A percentile compares a stretch with the other conserved stretches of the same genome.
These are phyloP conservation scores for Adansonia gregorii DNA, from an alignment of 441 rosid genomes.

Conservation along the genomic window DNA sequence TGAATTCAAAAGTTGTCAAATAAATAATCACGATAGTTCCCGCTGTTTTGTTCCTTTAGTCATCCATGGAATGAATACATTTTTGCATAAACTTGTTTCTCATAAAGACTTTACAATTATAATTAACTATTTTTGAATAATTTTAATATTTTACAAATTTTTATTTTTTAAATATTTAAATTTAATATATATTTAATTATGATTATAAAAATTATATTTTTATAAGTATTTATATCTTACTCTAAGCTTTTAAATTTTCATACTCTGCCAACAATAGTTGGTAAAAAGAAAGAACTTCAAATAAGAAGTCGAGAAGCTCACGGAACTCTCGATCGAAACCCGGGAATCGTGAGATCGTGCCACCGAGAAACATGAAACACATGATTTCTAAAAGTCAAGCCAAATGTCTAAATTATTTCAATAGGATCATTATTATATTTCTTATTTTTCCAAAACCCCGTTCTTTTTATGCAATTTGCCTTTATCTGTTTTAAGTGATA, in stretches of 20 bases:
- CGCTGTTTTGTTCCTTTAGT: neutral
- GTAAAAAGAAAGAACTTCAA: neutral
- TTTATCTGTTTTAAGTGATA: too few relatives aligned
- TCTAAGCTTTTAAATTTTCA: too few relatives aligned
- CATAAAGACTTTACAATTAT: neutral
- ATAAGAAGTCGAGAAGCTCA: neutral
- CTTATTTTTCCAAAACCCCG: too few relatives aligned
- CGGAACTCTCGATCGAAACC: neutral
- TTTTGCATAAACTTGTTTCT: neutral
- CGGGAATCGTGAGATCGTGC: neutral
- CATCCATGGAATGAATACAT: neutral
- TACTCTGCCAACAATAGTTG: too few relatives aligned
- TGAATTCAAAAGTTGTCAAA: neutral
- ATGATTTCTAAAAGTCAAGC: neutral
- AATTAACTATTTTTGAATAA: too few relatives aligned
- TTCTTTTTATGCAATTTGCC: too few relatives aligned
- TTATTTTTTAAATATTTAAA: too few relatives aligned
- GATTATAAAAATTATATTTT: too few relatives aligned
- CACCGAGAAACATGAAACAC: neutral
- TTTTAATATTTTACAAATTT: too few relatives aligned
- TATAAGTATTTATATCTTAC: too few relatives aligned
- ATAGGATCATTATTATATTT: too few relatives aligned
- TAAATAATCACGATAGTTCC: neutral
- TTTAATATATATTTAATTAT: too few relatives aligned
- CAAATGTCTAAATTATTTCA: neutral